Evolutionary conservation across 495 filamentous ascomycete genomes (phyloP).

Genomic region (Talaromyces thailandensis): DNA sequence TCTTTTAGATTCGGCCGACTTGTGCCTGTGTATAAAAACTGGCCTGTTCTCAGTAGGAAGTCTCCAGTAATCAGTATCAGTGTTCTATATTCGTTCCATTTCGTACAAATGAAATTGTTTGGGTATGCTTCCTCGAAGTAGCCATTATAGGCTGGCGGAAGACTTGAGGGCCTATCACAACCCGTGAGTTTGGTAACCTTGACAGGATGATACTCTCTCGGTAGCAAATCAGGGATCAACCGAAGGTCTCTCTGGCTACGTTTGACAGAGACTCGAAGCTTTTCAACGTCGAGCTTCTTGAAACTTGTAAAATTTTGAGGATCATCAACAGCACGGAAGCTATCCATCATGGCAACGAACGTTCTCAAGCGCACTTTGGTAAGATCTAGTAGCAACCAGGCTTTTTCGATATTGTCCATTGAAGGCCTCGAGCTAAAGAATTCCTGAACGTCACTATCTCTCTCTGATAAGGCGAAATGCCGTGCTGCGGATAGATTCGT

Average conservation of each 20-base stretch:
- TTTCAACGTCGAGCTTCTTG: constrained; percentile 7
- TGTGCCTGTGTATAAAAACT: not conserved
- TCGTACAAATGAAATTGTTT: not conserved
- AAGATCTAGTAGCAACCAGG: not conserved
- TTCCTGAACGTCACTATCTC: not conserved
- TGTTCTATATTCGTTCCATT: not conserved
- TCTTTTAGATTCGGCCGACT: not conserved
- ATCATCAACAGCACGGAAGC: not conserved
- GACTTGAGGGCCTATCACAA: not conserved
- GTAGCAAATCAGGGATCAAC: not conserved
- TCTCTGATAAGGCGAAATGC: not conserved
- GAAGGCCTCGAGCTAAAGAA: not conserved
- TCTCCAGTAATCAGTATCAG: not conserved
- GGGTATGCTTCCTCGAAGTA: not conserved
- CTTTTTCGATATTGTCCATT: not conserved
- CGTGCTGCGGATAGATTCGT: not conserved
- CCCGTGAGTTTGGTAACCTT: not conserved
- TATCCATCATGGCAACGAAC: not conserved
- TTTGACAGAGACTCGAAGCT: constrained; percentile 7
- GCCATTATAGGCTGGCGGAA: not conserved
- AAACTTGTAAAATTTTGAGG: not conserved
- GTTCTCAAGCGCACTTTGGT: not conserved
- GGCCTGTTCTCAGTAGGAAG: not conserved
- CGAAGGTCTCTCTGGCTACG: not conserved
- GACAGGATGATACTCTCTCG: not conserved